Evolutionary conservation across 1,284 basidiomycete species (phyloP).

Genomic region (Naganishia liquefaciens): DNA sequence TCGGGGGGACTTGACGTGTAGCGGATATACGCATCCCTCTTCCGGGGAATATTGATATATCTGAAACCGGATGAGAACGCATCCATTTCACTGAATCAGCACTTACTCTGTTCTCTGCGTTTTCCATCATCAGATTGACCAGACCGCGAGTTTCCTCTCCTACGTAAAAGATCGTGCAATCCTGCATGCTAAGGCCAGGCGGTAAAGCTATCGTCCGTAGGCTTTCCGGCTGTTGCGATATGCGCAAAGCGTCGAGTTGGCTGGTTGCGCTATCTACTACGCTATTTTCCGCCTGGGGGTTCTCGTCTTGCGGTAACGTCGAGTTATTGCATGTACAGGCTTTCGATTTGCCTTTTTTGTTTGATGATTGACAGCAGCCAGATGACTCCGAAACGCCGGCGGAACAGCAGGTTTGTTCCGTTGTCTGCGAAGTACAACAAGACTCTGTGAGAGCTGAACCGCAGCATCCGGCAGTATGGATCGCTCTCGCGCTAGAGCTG

Average conservation of each 20-base stretch:
- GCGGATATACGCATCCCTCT: conserved; percentile 58
- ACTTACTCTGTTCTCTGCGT: conserved; percentile 59
- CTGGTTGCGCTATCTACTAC: neutral
- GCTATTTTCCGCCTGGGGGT: too few relatives aligned
- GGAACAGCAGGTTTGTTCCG: neutral
- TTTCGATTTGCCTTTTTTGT: neutral
- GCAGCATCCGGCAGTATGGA: neutral
- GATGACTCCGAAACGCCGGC: neutral
- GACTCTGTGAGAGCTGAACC: neutral
- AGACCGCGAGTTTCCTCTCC: conserved; percentile 79
- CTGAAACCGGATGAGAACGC: conserved; percentile 54
- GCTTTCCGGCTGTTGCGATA: conserved; percentile 29
- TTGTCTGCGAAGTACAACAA: conserved; percentile 6
- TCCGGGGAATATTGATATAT: conserved; percentile 75
- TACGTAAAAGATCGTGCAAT: conserved; percentile 69
- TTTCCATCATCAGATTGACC: conserved; percentile 82
- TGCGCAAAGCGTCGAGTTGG: conserved; percentile 13
- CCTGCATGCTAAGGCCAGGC: conserved; percentile 42
- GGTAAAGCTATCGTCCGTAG: conserved; percentile 48
- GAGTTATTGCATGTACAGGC: neutral
- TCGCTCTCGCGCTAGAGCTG: conserved; percentile 5
- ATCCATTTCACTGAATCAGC: conserved; percentile 42
- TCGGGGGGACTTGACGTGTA: conserved; percentile 70
- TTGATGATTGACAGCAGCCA: neutral
- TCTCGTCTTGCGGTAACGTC: neutral